Evolutionary conservation across 345 rosid species (phyloP), one percentile per base, ranked within the genome.

Genomic region (Citrus unshiu): DNA sequence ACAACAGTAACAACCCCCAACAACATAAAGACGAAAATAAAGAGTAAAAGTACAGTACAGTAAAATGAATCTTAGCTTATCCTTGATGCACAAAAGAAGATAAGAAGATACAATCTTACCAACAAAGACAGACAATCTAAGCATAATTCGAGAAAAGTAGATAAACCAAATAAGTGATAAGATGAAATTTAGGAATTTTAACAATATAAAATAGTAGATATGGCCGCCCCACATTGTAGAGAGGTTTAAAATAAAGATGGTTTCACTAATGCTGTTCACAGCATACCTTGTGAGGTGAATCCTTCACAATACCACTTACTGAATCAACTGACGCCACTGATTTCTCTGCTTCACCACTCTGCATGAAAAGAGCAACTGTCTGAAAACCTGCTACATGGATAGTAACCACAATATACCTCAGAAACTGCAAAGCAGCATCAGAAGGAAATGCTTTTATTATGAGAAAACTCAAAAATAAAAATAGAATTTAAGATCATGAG

Each of bases 341-440:
- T 82, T 87, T 91, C 81, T 86, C 91, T 64, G 67, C 76, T 76
- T 90, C 92, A 85, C 89, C 93, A 90, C 90, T 91, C 99, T 94
- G 99, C 98, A 96, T 90, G 92, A 96, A 96, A 96, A 94, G 89
- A 93, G 94, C 92, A 94, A 94, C 97, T 90, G 93, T 89, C 97
- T 93, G 95, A 93, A 93, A 94, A 91, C 95, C 97, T 93, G 92
- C 97, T 93, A 87, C 93, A 91, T 85, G 86, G 88, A 92, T 90
- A 78, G 84, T 91, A 90, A 89, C 95, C 89, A 91, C 85, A 86
- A 87, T 90, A 81, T 87, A 91, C 90, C 98, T 96, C 91, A 94
- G 97, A 89, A 84, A 86, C 69, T 61, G 84, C 83, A 85, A 74
- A 81, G 85, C 85, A 79, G 81, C 77, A 66, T 37, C 58, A 82